Conservation (phyloP, 2,329 filamentous ascomycete genomes). For the Trematosphaeria pertusa region DNA sequence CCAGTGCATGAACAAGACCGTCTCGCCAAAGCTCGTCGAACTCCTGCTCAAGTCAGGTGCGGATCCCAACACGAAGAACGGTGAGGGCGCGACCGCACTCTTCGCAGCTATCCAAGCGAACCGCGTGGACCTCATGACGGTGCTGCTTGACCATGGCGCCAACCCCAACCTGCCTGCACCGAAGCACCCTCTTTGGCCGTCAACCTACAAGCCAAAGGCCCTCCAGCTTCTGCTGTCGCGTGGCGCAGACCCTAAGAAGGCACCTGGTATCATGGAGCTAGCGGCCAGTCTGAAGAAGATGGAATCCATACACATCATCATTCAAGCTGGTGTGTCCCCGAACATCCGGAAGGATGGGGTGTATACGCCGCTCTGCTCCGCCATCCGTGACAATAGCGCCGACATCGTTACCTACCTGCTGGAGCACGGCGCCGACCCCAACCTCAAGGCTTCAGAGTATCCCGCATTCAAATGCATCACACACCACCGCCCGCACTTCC, state of each 20-base stretch:
- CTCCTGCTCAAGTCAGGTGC: constrained; percentile 66
- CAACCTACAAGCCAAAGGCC: constrained; percentile 65
- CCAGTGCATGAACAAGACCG: constrained; percentile 64
- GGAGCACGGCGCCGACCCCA: constrained; percentile 59
- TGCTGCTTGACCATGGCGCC: constrained; percentile 65
- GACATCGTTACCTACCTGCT: constrained; percentile 69
- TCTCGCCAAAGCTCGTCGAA: constrained; percentile 61
- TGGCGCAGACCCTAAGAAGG: constrained; percentile 67
- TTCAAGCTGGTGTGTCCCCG: constrained; percentile 66
- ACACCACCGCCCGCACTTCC: constrained; percentile 67
- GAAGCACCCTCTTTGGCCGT: constrained; percentile 73
- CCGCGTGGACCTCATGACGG: constrained; percentile 63
- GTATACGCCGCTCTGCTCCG: constrained; percentile 72
- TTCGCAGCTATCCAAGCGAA: constrained; percentile 67
- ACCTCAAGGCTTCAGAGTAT: constrained; percentile 66
- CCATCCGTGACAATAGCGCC: constrained; percentile 69
- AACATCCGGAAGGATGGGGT: constrained; percentile 70
- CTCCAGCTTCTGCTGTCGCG: constrained; percentile 65
- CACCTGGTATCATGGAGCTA: constrained; percentile 69
- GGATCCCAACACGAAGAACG: constrained; percentile 65
- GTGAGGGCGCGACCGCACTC: constrained; percentile 67
- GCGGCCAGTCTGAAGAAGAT: constrained; percentile 69
- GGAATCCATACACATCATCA: constrained; percentile 65
- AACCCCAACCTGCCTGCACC: constrained; percentile 73
- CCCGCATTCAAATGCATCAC: constrained; percentile 73